Base-by-base conservation (phyloP, 1,284 basidiomycete species). In the Rhodotorula sp. region DNA sequence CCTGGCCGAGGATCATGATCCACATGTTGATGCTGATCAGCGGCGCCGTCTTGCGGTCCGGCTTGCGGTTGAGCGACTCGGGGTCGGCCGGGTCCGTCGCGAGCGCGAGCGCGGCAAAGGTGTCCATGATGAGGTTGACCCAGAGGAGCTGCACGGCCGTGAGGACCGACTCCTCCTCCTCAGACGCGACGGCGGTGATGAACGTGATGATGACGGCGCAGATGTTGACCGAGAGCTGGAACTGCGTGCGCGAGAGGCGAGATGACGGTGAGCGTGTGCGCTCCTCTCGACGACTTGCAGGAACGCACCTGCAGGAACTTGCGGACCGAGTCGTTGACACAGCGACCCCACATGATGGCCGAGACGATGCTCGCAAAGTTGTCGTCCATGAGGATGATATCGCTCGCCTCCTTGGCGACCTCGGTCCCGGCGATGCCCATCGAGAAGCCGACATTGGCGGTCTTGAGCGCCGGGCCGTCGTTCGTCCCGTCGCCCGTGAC, bases 371-470 rank as follows among this genome's bases (percentile, higher is more conserved):
- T 94, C 17, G 92, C 85, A 81, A 99, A 98, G 82, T 98, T 97
- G 84, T 97, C 96, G 72, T 83, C 83, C 94, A 98, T 97, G 61
- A 99, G 88, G 78, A 99, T 96, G 80, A 99, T 97, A 80, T 99
- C 97, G 17, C 94, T 97, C 3, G 97, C 97, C 82, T 98, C 95
- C 83, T 99, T 98, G 64, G 97, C 97, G 34, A 99, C 94, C 81
- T 99, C 97, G 3, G 97, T 99, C 51, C 97, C 97, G 54, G 95
- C 90, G 77, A 99, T 94, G 81, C 97, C 97, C 97, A 99, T 99
- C 25, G 92, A 93, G 83, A 96, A 97, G 54, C 94, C 94, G 57
- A 97, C 92, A 77, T 96, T 86, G 44, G 94, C 92, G 6, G 92
- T 91, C 85, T 97, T 98, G 78, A 98, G 87, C 19, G 96, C 95